Conservation (phyloP, 306 rosid genomes). For the Senna tora region DNA sequence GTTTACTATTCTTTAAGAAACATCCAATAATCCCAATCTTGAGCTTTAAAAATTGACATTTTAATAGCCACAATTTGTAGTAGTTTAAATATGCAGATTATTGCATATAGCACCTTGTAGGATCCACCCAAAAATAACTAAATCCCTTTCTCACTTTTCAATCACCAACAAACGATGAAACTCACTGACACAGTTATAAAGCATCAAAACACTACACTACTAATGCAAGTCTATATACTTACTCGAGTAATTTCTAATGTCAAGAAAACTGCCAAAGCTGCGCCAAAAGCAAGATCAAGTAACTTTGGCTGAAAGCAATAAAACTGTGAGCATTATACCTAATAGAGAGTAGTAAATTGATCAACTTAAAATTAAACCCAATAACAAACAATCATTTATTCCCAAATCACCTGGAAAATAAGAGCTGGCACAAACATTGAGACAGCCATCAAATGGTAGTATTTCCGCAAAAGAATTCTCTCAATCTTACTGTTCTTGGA, state of each 20-base stretch:
- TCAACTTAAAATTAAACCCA: conserved; percentile 23
- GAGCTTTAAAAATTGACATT: neutral
- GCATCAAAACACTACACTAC: conserved; percentile 20
- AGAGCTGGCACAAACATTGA: conserved; percentile 92
- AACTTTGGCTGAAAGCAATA: conserved; percentile 80
- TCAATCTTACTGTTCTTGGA: conserved; percentile 90
- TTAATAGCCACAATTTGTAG: neutral
- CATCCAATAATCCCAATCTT: conserved; percentile 20
- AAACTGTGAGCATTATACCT: conserved; percentile 38
- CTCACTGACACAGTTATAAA: neutral
- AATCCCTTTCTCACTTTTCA: neutral
- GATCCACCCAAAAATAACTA: conserved; percentile 33
- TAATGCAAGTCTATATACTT: conserved; percentile 44
- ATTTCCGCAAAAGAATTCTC: conserved; percentile 91
- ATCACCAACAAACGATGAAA: conserved; percentile 20
- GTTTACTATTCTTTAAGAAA: neutral
- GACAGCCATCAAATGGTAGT: conserved; percentile 95
- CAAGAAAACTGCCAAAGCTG: conserved; percentile 84
- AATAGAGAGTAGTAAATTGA: conserved; percentile 16
- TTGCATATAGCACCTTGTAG: conserved; percentile 4
- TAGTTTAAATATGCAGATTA: conserved; percentile 1
- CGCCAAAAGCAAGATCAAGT: conserved; percentile 88
- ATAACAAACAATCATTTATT: conserved; percentile 14
- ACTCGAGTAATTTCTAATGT: conserved; percentile 83
- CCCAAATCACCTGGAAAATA: conserved; percentile 75